Conservation (phyloP, 495 filamentous ascomycete species). For the Terfezia claveryi region DNA sequence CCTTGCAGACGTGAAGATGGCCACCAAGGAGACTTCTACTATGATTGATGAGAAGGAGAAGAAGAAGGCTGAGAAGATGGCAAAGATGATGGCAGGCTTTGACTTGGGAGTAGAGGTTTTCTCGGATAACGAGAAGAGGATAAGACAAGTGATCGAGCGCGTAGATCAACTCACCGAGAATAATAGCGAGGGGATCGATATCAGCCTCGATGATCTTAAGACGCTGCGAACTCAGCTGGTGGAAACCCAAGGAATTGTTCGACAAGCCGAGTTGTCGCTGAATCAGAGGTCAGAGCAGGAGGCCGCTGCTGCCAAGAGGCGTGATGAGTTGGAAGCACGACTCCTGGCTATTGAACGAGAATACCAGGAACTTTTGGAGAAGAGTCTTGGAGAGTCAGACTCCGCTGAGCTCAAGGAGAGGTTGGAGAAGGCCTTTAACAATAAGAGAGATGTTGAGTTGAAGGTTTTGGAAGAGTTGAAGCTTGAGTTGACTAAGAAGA, state of each 20-base stretch:
- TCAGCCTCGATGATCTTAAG: conserved; percentile 60
- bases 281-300: conserved; percentile 41
- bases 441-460: conserved; percentile 46
- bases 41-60: conserved; percentile 89
- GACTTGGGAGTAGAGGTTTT: conserved; percentile 78
- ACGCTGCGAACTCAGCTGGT: conserved; percentile 54
- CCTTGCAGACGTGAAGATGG: conserved; percentile 85
- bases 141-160: conserved; percentile 58
- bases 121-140: conserved; percentile 68
- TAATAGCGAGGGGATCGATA: conserved; percentile 49
- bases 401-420: conserved; percentile 61
- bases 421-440: conserved; percentile 51
- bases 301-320: conserved; percentile 39
- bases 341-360: conserved; percentile 50
- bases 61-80: conserved; percentile 97
- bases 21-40: conserved; percentile 72
- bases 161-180: conserved; percentile 58
- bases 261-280: conserved; percentile 72
- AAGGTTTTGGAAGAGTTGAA: conserved; percentile 51
- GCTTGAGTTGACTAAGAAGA: conserved; percentile 44
- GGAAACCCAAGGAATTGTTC: conserved; percentile 77
- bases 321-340: conserved; percentile 50
- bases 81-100: conserved; percentile 98
- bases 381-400: conserved; percentile 58
- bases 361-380: conserved; percentile 58